Base-by-base conservation (phyloP, 768 basidiomycete species). In the Sarcomyxa edulis region DNA sequence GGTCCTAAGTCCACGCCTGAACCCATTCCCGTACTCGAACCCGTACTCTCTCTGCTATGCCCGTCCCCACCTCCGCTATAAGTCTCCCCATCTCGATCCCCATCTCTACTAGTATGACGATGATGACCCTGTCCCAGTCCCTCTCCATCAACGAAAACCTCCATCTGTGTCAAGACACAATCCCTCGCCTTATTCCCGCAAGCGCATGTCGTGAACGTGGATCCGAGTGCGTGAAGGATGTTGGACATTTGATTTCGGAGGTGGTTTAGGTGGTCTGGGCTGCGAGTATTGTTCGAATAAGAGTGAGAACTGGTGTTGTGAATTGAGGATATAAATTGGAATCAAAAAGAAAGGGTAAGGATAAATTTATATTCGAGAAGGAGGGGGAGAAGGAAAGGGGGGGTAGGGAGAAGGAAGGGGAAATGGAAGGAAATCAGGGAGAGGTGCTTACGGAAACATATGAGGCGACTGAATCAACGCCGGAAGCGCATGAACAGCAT, bases 401-500 rank as follows among this genome's bases (percentile, higher is more conserved):
- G 42, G 22, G 37, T 37, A 48, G 37, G 38, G 14, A 34, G 29
- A 22, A 39, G 43, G 45, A 33, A 36, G 36, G 26, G 39, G 37
- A 41, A 38, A 40, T 9, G 27, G 43, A 51, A 52, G 24, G 36
- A 16, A 45, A 44, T 40, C 33, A 40, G 21, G 19, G 50, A 46
- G 24, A 15, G 20, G 20, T 8, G 75, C 75, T 61, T 58, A 81
- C 81, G 71, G 66, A 49, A 81, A 79, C 40, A 71, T 49, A 42
- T 68, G 60, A 4, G 80, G 76, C 4, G 71, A 59, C 48, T 78
- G 63, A 41, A 88, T 65, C 35, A 87, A 59, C 6, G 78, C 78
- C n/a, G 78, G 85, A 1, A 91, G 64, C 44, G 69, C 64, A 58
- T 95, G 93, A 0, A 94, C 76, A 1, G 83, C 80, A 53, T 90